A percentile compares a stretch with the other conserved stretches of the same genome.
phyloP scores from a whole-genome alignment of 352 stramenopile genomes.

The Thalassiosira allenii region DNA sequence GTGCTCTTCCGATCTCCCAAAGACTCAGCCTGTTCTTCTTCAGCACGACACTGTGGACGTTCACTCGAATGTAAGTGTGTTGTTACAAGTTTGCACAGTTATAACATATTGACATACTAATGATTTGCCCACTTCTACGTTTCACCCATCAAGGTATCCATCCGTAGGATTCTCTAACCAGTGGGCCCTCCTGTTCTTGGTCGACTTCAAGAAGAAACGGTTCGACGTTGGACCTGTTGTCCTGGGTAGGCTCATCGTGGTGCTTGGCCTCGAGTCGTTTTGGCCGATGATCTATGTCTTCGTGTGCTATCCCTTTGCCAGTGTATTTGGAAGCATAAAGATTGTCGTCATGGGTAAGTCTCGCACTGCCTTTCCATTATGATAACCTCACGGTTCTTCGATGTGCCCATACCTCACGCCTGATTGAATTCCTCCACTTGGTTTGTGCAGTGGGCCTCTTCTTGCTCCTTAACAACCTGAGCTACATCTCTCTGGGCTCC shows the following conservation, averaged over 20 bases:
- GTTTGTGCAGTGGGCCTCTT: slow-evolving; percentile 1
- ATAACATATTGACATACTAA: no score
- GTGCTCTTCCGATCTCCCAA: no score
- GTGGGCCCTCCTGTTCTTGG: not conserved
- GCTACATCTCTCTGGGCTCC: slow-evolving; percentile 32
- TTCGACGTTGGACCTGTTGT: not conserved
- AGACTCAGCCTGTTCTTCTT: slow-evolving; percentile 32
- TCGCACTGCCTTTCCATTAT: no score
- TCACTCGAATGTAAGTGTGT: slow-evolving; percentile 33
- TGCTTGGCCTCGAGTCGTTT: slow-evolving; percentile 15
- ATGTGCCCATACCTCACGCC: no score
- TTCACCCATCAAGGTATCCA: slow-evolving; percentile 15
- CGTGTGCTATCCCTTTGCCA: slow-evolving; percentile 30
- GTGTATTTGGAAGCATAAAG: slow-evolving; percentile 23
- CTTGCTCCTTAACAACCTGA: slow-evolving; percentile 29
- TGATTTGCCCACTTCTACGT: no score
- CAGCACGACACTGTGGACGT: slow-evolving; percentile 34
- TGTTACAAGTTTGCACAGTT: no score
- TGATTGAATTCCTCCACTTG: not conserved
- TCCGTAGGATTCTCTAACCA: slow-evolving; percentile 2
- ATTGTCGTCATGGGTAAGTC: slow-evolving; percentile 7
- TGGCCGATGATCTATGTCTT: slow-evolving; percentile 42
- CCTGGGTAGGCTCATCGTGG: slow-evolving; percentile 5
- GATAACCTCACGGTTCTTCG: no score
- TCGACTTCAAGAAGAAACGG: slow-evolving; percentile 17